These are phyloP conservation scores for Porphyrellus cyaneotinctus DNA, from an alignment of 768 basidiomycete species.

Conservation along the genomic window DNA sequence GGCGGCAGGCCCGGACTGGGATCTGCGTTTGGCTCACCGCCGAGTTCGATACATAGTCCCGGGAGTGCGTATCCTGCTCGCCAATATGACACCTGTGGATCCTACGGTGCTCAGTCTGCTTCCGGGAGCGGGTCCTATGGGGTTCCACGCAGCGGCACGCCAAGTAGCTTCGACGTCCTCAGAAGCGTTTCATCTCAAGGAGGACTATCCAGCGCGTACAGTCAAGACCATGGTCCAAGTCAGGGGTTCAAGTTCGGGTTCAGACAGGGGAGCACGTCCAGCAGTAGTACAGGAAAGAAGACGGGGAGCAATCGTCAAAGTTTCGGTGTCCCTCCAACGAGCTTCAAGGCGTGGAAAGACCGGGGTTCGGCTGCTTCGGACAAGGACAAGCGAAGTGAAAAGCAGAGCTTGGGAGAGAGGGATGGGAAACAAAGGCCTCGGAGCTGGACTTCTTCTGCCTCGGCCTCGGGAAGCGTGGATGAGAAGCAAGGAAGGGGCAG, in stretches of 20 bases:
- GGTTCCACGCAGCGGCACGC: slow-evolving; percentile 23
- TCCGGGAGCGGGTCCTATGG: slow-evolving; percentile 25
- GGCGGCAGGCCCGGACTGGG: slow-evolving; percentile 19
- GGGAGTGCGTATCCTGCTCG: slow-evolving; percentile 5
- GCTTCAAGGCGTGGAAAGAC: slow-evolving; percentile 26
- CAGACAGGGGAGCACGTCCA: slow-evolving; percentile 18
- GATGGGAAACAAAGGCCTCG: slow-evolving; percentile 7
- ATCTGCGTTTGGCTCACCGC: slow-evolving; percentile 30
- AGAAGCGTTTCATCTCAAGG: slow-evolving; percentile 33
- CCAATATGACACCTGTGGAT: slow-evolving; percentile 18
- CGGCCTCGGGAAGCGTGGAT: slow-evolving; percentile 16
- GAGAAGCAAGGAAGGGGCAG: slow-evolving; percentile 24
- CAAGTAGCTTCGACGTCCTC: slow-evolving; percentile 25
- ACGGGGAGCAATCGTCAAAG: slow-evolving; percentile 4
- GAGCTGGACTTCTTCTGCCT: slow-evolving; percentile 15
- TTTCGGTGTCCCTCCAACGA: slow-evolving; percentile 27
- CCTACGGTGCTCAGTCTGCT: slow-evolving; percentile 14
- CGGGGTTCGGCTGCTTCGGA: slow-evolving; percentile 11
- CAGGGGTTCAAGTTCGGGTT: slow-evolving; percentile 20
- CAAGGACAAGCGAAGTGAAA: slow-evolving; percentile 19
- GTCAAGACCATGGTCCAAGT: slow-evolving; percentile 14
- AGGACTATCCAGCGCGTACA: slow-evolving; percentile 21
- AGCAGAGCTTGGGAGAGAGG: slow-evolving; percentile 11
- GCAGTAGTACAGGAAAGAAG: slow-evolving; percentile 16
- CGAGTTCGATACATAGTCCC: slow-evolving; percentile 19